phyloP scores from a whole-genome alignment of 1,284 basidiomycete species.

The Singerocomus inundabilis region DNA sequence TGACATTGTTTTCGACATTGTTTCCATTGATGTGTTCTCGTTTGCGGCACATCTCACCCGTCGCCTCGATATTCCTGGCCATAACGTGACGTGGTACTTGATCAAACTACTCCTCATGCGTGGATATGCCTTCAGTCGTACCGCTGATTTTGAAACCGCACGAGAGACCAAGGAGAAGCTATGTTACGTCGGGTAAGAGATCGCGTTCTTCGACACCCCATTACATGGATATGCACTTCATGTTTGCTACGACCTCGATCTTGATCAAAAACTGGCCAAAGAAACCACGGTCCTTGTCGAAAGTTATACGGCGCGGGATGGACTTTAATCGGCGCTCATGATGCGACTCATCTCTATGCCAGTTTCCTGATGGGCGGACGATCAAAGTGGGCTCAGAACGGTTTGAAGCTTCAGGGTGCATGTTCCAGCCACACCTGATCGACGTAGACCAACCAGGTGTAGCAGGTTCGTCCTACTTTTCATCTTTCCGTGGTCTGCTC shows the following conservation, averaged over 20 bases:
- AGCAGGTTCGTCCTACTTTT: slow-evolving; percentile 57
- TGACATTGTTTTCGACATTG: too few relatives aligned
- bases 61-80: slow-evolving; percentile 94
- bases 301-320: slow-evolving; percentile 81
- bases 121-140: slow-evolving; percentile 98
- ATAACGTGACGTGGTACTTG: slow-evolving; percentile 97
- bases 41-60: slow-evolving; percentile 76
- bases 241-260: slow-evolving; percentile 87
- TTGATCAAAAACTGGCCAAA: slow-evolving; percentile 91
- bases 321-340: background rate
- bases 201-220: background rate
- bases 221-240: background rate
- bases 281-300: slow-evolving; percentile 97
- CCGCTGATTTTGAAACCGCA: slow-evolving; percentile 98
- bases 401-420: slow-evolving; percentile 99
- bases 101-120: slow-evolving; percentile 99
- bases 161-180: slow-evolving; percentile 98
- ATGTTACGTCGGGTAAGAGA: slow-evolving; percentile 86
- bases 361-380: slow-evolving; percentile 94
- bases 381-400: slow-evolving; percentile 99
- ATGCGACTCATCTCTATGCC: slow-evolving; percentile 3
- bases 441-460: slow-evolving; percentile 97
- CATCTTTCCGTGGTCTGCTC: background rate
- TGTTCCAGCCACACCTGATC: slow-evolving; percentile 99
- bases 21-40: too few relatives aligned